These are phyloP conservation scores for Tolypocladium tropicale DNA, from an alignment of 2,329 filamentous ascomycete genomes.

Conservation along the genomic window DNA sequence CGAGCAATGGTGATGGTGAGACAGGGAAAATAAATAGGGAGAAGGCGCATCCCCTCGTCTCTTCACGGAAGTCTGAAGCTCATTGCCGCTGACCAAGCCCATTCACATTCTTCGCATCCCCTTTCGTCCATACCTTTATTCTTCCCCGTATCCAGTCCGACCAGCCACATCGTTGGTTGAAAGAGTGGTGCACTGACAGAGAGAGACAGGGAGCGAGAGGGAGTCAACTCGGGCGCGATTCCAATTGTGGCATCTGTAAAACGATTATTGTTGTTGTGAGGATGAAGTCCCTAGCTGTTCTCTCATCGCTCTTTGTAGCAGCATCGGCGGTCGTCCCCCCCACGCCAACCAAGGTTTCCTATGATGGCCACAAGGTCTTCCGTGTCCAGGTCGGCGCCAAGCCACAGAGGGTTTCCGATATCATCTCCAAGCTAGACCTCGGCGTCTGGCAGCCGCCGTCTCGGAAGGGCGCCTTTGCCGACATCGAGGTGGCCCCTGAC, in stretches of 20 bases:
- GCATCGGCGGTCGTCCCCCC: slow-evolving; percentile 5
- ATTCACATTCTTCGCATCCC: neutral
- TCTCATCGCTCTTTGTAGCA: slow-evolving; percentile 8
- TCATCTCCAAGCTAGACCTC: slow-evolving; percentile 23
- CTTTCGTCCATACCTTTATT: too few species aligned
- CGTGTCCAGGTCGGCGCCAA: slow-evolving; percentile 26
- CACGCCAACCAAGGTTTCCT: slow-evolving; percentile 17
- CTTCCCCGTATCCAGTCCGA: neutral
- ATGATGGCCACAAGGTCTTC: slow-evolving; percentile 34
- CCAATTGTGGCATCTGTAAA: too few species aligned
- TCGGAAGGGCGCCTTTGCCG: slow-evolving; percentile 22
- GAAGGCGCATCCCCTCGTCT: neutral
- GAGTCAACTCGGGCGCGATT: neutral
- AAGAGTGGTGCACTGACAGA: neutral
- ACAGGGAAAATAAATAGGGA: neutral
- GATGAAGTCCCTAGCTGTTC: slow-evolving; percentile 9
- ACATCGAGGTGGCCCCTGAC: slow-evolving; percentile 28
- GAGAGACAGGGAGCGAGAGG: neutral
- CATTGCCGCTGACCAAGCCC: neutral
- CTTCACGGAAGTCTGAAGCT: neutral
- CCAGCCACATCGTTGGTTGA: neutral
- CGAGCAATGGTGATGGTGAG: neutral
- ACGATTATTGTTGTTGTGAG: neutral
- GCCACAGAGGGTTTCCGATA: slow-evolving; percentile 19
- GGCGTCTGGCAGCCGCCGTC: slow-evolving; percentile 25